Evolutionary conservation across 2,329 filamentous ascomycete genomes (phyloP).

Genomic region (Neonectria sp.): DNA sequence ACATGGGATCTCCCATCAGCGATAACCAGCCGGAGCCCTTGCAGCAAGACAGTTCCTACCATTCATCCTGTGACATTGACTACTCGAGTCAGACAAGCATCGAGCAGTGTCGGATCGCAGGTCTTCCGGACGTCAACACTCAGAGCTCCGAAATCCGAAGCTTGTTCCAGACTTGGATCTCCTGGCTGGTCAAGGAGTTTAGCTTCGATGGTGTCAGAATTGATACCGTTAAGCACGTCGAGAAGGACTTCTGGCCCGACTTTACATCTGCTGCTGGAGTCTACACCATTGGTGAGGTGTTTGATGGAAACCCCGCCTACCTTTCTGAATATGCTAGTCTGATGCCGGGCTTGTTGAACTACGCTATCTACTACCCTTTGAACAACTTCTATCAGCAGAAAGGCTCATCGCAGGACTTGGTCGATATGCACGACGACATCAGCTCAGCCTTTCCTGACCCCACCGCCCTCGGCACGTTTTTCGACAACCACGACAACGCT

Average conservation of each 20-base stretch:
- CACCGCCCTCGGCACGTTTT: constrained; percentile 60
- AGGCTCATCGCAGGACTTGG: constrained; percentile 57
- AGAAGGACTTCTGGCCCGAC: neutral
- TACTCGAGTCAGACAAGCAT: neutral
- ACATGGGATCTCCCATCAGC: constrained; percentile 69
- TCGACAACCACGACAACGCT: constrained; percentile 73
- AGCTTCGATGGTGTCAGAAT: neutral
- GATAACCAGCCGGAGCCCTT: constrained; percentile 60
- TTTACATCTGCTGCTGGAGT: neutral
- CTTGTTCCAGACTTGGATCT: neutral
- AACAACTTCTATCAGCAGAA: constrained; percentile 57
- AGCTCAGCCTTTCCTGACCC: constrained; percentile 48
- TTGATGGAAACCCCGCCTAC: neutral
- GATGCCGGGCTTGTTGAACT: neutral
- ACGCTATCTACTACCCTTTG: constrained; percentile 43
- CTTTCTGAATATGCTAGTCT: neutral
- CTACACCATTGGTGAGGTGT: neutral
- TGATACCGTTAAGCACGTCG: neutral
- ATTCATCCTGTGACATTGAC: neutral
- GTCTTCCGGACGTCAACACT: neutral
- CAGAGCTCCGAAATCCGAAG: neutral
- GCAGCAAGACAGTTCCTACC: constrained; percentile 56
- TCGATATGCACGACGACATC: constrained; percentile 56
- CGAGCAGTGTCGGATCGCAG: neutral
- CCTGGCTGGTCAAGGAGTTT: neutral